Evolutionary conservation across 2,329 filamentous ascomycete genomes (phyloP).

Genomic region (Cyphellophora europaea): DNA sequence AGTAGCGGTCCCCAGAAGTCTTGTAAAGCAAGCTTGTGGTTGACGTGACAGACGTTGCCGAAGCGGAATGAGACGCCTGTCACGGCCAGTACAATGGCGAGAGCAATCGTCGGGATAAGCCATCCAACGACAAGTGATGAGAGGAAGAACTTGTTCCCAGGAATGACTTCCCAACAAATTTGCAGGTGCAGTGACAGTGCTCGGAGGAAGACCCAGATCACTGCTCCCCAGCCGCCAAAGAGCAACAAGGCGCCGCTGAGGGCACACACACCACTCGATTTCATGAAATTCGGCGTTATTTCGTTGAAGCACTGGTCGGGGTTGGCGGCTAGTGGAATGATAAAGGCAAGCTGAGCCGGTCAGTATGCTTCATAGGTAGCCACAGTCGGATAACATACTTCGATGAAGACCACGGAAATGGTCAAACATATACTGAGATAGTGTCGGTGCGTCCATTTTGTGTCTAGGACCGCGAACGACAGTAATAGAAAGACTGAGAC

Average conservation of each 20-base stretch:
- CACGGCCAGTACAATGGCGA: conserved; percentile 66
- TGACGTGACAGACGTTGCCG: conserved; percentile 86
- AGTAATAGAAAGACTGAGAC: conserved; percentile 67
- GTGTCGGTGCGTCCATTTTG: conserved; percentile 83
- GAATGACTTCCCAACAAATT: conserved; percentile 92
- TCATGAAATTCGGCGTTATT: conserved; percentile 93
- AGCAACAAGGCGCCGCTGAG: conserved; percentile 80
- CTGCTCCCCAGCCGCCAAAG: conserved; percentile 72
- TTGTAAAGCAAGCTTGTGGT: conserved; percentile 71
- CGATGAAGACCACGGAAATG: conserved; percentile 66
- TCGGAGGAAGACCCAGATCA: conserved; percentile 86
- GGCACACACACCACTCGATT: conserved; percentile 69
- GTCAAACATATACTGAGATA: conserved; percentile 87
- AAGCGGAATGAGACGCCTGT: conserved; percentile 94
- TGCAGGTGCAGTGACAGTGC: conserved; percentile 89
- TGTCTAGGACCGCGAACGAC: conserved; percentile 71
- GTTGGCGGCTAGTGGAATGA: conserved; percentile 70
- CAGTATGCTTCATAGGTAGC: conserved; percentile 4
- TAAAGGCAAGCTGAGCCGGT: conserved; percentile 64
- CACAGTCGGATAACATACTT: conserved; percentile 45
- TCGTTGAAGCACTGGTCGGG: conserved; percentile 77
- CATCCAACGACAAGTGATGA: conserved; percentile 71
- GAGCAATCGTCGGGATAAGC: conserved; percentile 68
- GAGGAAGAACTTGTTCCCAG: conserved; percentile 85
- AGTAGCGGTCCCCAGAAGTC: conserved; percentile 88